phyloP scores from a whole-genome alignment of 2,329 filamentous ascomycete genomes.

The Beauveria sp. region DNA sequence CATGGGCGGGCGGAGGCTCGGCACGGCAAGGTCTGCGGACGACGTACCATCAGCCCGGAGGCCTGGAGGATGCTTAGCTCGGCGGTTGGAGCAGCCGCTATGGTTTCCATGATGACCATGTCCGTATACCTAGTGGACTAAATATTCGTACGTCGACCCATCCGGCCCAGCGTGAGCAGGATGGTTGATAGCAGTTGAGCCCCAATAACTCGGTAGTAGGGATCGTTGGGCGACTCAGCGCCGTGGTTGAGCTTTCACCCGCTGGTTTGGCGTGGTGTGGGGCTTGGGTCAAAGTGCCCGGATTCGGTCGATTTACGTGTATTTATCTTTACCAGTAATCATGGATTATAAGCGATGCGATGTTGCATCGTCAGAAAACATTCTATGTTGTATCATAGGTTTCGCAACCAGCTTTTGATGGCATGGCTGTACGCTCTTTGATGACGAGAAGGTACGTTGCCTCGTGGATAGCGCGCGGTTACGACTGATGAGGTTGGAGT shows the following conservation, averaged over 20 bases:
- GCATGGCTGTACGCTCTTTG: neutral
- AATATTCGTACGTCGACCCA: no score
- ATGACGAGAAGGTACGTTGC: neutral
- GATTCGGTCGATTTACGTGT: neutral
- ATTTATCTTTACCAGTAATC: neutral
- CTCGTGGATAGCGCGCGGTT: no score
- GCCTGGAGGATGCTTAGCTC: constrained; percentile 18
- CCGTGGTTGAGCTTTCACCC: neutral
- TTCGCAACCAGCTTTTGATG: neutral
- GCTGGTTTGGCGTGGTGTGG: neutral
- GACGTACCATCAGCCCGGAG: constrained; percentile 22
- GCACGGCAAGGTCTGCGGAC: neutral
- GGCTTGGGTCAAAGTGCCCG: neutral
- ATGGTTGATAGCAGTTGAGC: neutral
- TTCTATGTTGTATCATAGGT: neutral
- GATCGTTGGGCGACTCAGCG: neutral
- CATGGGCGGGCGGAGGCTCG: neutral
- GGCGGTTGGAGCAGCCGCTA: neutral
- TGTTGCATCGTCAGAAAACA: neutral
- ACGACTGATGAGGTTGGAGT: no score
- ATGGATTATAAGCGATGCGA: neutral
- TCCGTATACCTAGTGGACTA: no score
- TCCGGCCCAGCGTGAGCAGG: neutral
- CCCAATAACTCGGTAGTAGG: no score
- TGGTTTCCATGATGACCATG: neutral